Evolutionary conservation across 148 eudicot species (phyloP), one percentile per base, ranked within the genome.

Genomic region (Camellia sinensis): DNA sequence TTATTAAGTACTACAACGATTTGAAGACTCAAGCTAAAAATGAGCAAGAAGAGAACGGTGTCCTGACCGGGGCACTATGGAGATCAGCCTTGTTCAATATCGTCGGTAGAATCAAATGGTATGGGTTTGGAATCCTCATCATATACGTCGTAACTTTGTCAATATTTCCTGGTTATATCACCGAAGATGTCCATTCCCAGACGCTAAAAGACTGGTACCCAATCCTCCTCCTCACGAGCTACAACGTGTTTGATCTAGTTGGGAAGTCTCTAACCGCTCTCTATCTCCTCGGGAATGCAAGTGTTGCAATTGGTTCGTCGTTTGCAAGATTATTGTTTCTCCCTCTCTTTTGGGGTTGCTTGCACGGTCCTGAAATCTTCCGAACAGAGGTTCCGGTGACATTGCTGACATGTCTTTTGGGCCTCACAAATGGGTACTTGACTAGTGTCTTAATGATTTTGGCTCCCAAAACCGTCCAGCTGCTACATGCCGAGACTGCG

Each of bases 131-230:
- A 0, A 83, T 92, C 63, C 59, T 81, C 68, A 54, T 89, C 73
- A 83, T 93, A n/a, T 95, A 95, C 69, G 88, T 91, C 19, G 96
- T 95, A 37, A 95, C 98, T 3, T 84, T 93, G 75, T 84, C 93
- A 5, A 93, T 95, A 74, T 95, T 95, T 73, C 98, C 98, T 0
- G 98, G 98, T 18, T 95, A 86, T 80, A 89, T 95, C 54, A 95
- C 98, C 5, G 98, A 95, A 79, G 98, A 95, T 61, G 97, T 95
- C 15, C 94, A 90, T 82, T 95, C 98, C 37, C 76, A 63, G n/a
- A 53, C 85, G 22, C 89, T 95, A 12, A 89, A 87, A 57, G 98
- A 95, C 83, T 95, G 98, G 98, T 95, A 93, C 29, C 82, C 96
- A 0, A 90, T 95, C 69, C 81, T 95, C 73, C 85, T 95, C 22